These are phyloP conservation scores for Calocybe gambosa DNA, from an alignment of 1,284 basidiomycete genomes.

Conservation along the genomic window DNA sequence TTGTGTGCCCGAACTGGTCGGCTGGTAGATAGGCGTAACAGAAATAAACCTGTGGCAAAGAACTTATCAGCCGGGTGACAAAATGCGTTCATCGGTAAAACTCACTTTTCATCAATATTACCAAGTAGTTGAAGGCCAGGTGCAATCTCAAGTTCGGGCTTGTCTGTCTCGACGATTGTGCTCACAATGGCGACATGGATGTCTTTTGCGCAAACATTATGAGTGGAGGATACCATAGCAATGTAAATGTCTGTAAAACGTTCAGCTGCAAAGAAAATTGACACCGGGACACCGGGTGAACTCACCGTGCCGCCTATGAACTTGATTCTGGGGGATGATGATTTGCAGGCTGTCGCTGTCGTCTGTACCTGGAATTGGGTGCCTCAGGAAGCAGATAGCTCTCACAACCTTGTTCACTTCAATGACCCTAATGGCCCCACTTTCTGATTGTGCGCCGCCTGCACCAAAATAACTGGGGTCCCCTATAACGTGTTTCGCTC, in stretches of 20 bases:
- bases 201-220: constrained; percentile 96
- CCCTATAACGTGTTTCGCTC: constrained; percentile 96
- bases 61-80: neutral
- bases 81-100: constrained; percentile 11
- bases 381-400: constrained; percentile 97
- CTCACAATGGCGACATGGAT: constrained; percentile 97
- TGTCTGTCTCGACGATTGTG: constrained; percentile 95
- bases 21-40: constrained; percentile 85
- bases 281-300: constrained; percentile 27
- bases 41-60: constrained; percentile 78
- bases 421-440: constrained; percentile 79
- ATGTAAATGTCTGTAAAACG: constrained; percentile 88
- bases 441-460: constrained; percentile 46
- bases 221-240: constrained; percentile 92
- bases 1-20: constrained; percentile 73
- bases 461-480: constrained; percentile 97
- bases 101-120: constrained; percentile 91
- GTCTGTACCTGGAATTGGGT: constrained; percentile 97
- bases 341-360: constrained; percentile 94
- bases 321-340: constrained; percentile 99
- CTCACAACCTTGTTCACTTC: constrained; percentile 95
- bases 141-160: constrained; percentile 87
- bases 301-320: constrained; percentile 84
- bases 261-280: neutral
- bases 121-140: constrained; percentile 93